Percentiles rank a stretch among this genome's conserved stretches.
These are phyloP conservation scores for Anacardium occidentale DNA, from an alignment of 345 rosid species.

Conservation along the genomic window DNA sequence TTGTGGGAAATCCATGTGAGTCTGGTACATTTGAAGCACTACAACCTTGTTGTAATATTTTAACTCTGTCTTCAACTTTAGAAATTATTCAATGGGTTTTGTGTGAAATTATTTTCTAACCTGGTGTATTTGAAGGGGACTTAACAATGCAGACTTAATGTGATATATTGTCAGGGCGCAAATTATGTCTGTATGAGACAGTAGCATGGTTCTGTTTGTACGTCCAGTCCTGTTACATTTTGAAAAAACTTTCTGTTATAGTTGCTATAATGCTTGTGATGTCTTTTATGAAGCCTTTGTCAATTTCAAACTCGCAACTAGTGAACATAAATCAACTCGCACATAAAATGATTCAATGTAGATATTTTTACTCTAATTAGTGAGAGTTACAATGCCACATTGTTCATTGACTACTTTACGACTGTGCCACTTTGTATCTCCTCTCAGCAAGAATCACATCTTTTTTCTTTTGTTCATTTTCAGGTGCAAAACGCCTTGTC, in stretches of 20 bases:
- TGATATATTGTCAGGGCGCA: neutral
- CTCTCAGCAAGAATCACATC: neutral
- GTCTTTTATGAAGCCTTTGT: neutral
- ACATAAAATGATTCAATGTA: neutral
- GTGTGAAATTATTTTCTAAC: too few species aligned
- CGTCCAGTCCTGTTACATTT: neutral
- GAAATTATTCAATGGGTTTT: neutral
- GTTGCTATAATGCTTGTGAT: neutral
- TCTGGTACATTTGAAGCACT: neutral
- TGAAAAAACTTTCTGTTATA: neutral
- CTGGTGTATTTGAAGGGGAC: too few species aligned
- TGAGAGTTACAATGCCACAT: neutral
- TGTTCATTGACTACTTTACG: neutral
- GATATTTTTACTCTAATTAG: neutral
- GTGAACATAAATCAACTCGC: neutral
- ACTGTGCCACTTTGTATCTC: neutral
- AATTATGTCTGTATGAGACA: neutral
- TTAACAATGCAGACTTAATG: neutral
- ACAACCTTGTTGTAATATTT: neutral
- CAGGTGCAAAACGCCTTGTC: conserved; percentile 78
- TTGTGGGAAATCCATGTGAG: neutral
- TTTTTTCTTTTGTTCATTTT: conserved; percentile 18
- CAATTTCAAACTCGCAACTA: neutral
- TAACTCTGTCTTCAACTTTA: neutral
- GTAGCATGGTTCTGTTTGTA: neutral